These are phyloP conservation scores for Xanthoconium purpureum DNA, from an alignment of 768 basidiomycete genomes.

Conservation along the genomic window DNA sequence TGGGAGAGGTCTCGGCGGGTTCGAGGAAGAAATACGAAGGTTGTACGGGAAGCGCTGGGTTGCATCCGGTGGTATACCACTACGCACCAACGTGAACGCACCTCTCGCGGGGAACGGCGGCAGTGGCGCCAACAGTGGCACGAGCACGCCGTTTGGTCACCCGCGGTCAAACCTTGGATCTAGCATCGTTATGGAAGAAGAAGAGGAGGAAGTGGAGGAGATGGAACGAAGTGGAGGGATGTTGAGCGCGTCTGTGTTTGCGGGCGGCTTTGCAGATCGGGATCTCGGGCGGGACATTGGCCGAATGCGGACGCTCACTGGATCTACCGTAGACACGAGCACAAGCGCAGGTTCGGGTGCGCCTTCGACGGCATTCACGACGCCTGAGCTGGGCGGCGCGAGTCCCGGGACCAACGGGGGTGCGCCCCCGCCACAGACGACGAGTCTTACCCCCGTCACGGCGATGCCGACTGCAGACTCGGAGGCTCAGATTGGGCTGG, in stretches of 20 bases:
- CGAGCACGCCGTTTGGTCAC: constrained; percentile 65
- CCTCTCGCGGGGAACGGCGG: constrained; percentile 33
- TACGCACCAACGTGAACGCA: constrained; percentile 60
- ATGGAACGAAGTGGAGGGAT: constrained; percentile 40
- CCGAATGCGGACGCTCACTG: constrained; percentile 56
- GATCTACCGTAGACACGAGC: constrained; percentile 38
- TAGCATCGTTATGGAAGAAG: constrained; percentile 63
- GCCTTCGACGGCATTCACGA: constrained; percentile 55
- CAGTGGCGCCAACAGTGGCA: constrained; percentile 59
- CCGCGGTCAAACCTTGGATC: constrained; percentile 50
- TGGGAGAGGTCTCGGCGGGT: constrained; percentile 48
- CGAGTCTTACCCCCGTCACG: constrained; percentile 66
- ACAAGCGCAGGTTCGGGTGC: constrained; percentile 36
- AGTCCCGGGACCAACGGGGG: constrained; percentile 35
- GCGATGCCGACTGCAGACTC: constrained; percentile 69
- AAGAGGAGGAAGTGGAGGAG: constrained; percentile 71
- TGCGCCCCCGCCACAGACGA: constrained; percentile 40
- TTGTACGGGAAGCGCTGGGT: constrained; percentile 75
- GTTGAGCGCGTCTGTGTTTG: constrained; percentile 32
- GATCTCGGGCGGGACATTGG: constrained; percentile 37
- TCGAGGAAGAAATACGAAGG: constrained; percentile 77
- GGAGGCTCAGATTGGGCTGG: constrained; percentile 72
- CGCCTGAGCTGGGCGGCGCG: constrained; percentile 51
- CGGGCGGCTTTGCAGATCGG: constrained; percentile 39
- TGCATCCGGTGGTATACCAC: constrained; percentile 52